Evolutionary conservation across 768 basidiomycete genomes (phyloP), one percentile per base, ranked within the genome.

Genomic region (Collybia sp.): DNA sequence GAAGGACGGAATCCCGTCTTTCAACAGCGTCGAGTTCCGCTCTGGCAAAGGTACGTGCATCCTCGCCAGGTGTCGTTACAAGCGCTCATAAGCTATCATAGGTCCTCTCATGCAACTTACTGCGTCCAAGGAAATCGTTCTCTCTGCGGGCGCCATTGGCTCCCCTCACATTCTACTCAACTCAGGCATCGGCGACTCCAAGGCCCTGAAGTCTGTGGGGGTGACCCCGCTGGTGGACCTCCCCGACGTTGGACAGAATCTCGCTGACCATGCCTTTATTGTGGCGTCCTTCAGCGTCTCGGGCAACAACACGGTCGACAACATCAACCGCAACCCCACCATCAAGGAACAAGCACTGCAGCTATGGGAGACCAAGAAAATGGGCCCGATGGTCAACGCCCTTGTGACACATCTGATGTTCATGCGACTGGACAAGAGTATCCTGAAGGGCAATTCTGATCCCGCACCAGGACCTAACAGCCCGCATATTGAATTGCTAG

Each of bases 251-350:
- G 65, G 65, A 1, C 53, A 61, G 40, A 65, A 66, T 31, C 46
- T 65, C 12, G 55, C 58, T 0, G 65, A 66, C 44, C 65, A 66
- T 30, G 42, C 60, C 15, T 57, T 58, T 20, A 59, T 64, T n/a
- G 51, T 55, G 5, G 57, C 58, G 32, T 53, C 55, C 1, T 63
- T 58, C 58, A 45, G 49, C 6, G 58, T 61, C n/a, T 62, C 62
- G 36, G 52, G 55, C 2, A 62, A 54, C 11, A 49, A 53, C 30
- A 62, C 61, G 1, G 57, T 55, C 30, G 63, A 65, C 44, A 52
- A 56, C 2, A 50, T 57, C 3, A 17, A 56, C 11, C 51, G 60
- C 1, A 59, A 61, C 32, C 39, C 38, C 0, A 54, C 59, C 1
- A 15, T 58, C 6, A 20, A 41, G 36, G 48, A 49, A 16, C 36